phyloP scores from a whole-genome alignment of 164 flowering plant species.

The Magnolia officinalis region DNA sequence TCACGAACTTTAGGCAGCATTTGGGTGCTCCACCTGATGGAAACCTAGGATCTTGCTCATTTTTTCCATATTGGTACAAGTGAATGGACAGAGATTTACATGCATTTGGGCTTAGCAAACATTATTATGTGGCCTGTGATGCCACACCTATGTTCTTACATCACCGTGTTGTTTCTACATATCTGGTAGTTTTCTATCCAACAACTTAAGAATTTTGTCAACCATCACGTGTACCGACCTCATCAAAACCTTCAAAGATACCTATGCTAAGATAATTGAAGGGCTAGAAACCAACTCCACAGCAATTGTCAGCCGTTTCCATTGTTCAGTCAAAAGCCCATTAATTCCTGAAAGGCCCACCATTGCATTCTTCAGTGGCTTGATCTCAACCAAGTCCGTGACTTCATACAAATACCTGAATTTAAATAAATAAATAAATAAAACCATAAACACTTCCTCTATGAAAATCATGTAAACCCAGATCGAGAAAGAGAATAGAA shows the following conservation, averaged over 20 bases:
- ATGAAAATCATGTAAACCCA: slow-evolving; percentile 9
- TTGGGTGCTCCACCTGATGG: no score
- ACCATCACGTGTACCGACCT: slow-evolving; percentile 32
- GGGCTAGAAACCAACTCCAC: slow-evolving; percentile 98
- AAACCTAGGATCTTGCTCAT: no score
- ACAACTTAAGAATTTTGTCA: neutral
- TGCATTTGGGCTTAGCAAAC: no score
- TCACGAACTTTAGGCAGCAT: no score
- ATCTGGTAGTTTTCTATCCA: no score
- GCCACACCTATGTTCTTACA: no score
- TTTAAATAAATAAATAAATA: neutral
- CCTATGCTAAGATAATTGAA: slow-evolving; percentile 91
- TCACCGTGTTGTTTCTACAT: no score
- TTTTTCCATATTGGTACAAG: no score
- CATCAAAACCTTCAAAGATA: slow-evolving; percentile 95
- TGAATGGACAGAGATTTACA: no score
- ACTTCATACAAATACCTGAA: slow-evolving; percentile 84
- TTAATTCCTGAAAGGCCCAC: slow-evolving; percentile 89
- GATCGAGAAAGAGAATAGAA: neutral
- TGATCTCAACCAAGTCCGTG: slow-evolving; percentile 84
- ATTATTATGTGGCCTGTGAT: no score
- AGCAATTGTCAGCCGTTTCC: slow-evolving; percentile 90
- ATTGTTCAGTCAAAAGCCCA: slow-evolving; percentile 89
- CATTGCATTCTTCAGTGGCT: slow-evolving; percentile 67
- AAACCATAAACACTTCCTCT: neutral